These are phyloP conservation scores for Diddensiella transvaalensis DNA, from an alignment of 805 yeast genomes.

Conservation along the genomic window DNA sequence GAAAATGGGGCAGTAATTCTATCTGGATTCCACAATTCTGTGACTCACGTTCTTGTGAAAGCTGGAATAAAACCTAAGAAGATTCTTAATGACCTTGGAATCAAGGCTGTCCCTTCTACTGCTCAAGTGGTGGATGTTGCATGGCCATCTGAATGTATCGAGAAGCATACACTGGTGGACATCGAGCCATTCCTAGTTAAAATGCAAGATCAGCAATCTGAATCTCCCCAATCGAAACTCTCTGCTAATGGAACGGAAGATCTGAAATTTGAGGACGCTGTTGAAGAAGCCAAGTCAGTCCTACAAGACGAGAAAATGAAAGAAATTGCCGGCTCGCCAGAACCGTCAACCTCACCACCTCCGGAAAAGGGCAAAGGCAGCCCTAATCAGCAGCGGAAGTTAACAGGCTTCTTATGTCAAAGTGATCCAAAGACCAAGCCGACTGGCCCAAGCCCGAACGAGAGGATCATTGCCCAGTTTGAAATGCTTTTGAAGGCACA, in stretches of 20 bases:
- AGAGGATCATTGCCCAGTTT: constrained; percentile 32
- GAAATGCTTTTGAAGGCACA: constrained; percentile 34
- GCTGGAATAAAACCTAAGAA: constrained; percentile 5
- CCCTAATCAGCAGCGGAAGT: not conserved
- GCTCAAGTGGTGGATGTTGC: constrained; percentile 19
- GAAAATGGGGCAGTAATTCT: constrained; percentile 27
- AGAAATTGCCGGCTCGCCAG: not conserved
- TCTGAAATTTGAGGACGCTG: not conserved
- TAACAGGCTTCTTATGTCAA: constrained; percentile 1
- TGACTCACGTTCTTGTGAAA: constrained; percentile 30
- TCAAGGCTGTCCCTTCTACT: constrained; percentile 4
- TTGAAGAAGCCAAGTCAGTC: not conserved
- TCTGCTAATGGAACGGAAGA: not conserved
- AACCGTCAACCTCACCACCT: not conserved
- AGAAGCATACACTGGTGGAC: constrained; percentile 16
- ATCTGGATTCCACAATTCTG: constrained; percentile 5
- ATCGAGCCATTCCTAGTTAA: not conserved
- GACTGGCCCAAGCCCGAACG: constrained; percentile 31
- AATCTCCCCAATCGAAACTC: too few relatives aligned
- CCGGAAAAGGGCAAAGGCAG: not conserved
- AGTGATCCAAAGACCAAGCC: not conserved
- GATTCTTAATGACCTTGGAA: constrained; percentile 4
- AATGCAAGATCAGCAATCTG: constrained; percentile 12
- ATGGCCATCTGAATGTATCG: constrained; percentile 36
- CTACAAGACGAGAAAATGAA: not conserved